Conservation (phyloP, 2,329 filamentous ascomycete genomes). For the Penicillium digitatum region DNA sequence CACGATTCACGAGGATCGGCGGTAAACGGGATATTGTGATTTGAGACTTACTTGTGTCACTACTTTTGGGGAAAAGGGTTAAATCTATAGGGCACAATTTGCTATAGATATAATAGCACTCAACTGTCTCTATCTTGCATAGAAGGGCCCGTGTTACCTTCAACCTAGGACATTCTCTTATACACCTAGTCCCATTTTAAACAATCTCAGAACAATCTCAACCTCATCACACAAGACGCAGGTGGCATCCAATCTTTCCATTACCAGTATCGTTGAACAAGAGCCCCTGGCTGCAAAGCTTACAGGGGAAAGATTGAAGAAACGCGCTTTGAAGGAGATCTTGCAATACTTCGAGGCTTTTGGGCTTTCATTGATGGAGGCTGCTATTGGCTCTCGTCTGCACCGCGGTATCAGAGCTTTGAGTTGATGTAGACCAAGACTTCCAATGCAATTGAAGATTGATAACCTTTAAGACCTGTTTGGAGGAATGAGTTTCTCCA, state of each 20-base stretch:
- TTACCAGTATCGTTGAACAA: constrained; percentile 2
- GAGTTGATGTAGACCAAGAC: neutral
- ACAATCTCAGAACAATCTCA: neutral
- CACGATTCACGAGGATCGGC: neutral
- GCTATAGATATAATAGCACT: neutral
- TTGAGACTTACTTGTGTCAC: neutral
- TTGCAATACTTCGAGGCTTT: constrained; percentile 6
- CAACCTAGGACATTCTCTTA: neutral
- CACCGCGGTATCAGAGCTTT: neutral
- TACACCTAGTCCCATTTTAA: neutral
- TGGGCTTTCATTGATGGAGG: constrained; percentile 3
- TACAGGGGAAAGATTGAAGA: neutral
- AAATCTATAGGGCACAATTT: neutral
- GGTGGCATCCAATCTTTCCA: neutral
- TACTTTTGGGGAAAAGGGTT: neutral
- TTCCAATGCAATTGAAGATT: neutral
- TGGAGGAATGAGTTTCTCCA: neutral
- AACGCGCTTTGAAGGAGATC: neutral
- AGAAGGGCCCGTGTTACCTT: neutral
- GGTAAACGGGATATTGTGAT: neutral
- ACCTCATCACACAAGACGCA: neutral
- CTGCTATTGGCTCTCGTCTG: constrained; percentile 4
- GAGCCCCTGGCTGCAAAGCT: constrained; percentile 7
- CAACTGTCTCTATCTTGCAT: neutral
- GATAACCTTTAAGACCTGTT: too few relatives aligned